phyloP scores from a whole-genome alignment of 371 early-diverging fungal genomes.

The Mortierella sp. region DNA sequence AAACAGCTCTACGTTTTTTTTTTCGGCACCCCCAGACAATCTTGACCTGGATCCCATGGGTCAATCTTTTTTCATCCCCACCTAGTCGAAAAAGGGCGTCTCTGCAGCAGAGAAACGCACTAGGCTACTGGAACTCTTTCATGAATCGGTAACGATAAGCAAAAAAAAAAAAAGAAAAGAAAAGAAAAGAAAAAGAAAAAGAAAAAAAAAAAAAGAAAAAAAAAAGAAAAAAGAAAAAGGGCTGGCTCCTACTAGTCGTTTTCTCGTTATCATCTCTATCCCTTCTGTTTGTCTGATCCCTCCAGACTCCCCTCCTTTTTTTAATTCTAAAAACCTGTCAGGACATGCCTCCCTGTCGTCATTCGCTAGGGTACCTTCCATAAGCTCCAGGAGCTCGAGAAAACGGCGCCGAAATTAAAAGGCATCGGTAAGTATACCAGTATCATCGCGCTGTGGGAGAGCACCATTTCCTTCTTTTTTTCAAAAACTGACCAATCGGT shows the following conservation, averaged over 20 bases:
- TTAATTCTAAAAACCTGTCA: conserved; percentile 21
- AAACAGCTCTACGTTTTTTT: too few species aligned
- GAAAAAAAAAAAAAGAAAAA: conserved; percentile 34
- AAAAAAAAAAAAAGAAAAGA: conserved; percentile 48
- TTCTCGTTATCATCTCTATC: neutral
- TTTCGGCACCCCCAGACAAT: too few species aligned
- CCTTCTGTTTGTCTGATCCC: neutral
- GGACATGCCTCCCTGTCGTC: too few species aligned
- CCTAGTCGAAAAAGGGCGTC: conserved; percentile 61
- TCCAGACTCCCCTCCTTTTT: neutral
- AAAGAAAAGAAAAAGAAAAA: conserved; percentile 53
- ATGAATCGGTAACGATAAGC: conserved; percentile 72
- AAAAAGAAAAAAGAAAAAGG: conserved; percentile 38
- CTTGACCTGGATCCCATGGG: too few species aligned
- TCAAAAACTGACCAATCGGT: neutral
- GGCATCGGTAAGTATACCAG: conserved; percentile 77
- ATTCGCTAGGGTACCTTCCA: conserved; percentile 59
- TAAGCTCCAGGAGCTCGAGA: conserved; percentile 93
- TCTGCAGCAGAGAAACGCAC: conserved; percentile 85
- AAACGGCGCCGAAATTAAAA: conserved; percentile 84
- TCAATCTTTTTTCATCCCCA: neutral
- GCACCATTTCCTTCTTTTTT: neutral
- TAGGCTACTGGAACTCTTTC: conserved; percentile 79
- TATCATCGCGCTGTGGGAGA: neutral
- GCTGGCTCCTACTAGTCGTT: neutral